phyloP scores from a whole-genome alignment of 345 rosid species.

The Syzygium jambos region DNA sequence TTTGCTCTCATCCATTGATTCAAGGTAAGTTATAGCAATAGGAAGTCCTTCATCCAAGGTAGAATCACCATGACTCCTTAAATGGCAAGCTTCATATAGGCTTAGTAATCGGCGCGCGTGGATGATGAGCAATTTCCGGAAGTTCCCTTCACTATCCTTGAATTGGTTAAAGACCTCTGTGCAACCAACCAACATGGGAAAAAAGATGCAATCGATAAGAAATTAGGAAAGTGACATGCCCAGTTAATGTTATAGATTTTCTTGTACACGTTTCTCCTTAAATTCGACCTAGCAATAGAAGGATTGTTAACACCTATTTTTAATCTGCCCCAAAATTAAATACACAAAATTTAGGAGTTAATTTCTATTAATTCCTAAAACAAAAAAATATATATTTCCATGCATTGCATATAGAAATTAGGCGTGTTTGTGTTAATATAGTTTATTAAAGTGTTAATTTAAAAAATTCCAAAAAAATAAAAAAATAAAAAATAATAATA shows the following conservation, averaged over 20 bases:
- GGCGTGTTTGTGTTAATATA: too few relatives aligned
- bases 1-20: background rate
- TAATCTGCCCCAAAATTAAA: too few relatives aligned
- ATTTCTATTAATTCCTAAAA: too few relatives aligned
- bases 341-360: too few relatives aligned
- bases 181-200: background rate
- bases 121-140: background rate
- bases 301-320: too few relatives aligned
- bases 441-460: too few relatives aligned
- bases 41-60: constrained; percentile 1
- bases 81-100: constrained; percentile 9
- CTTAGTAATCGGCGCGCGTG: background rate
- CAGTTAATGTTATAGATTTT: background rate
- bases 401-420: too few relatives aligned
- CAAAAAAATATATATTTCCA: too few relatives aligned
- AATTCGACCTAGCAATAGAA: background rate
- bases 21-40: background rate
- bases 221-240: background rate
- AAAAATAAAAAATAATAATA: too few relatives aligned
- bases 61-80: constrained; percentile 1
- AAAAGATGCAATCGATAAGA: background rate
- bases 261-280: background rate
- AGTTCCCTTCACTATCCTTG: background rate
- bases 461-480: too few relatives aligned
- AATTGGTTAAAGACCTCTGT: background rate